Conservation (phyloP, 345 rosid species). For the Geranium brycei region DNA sequence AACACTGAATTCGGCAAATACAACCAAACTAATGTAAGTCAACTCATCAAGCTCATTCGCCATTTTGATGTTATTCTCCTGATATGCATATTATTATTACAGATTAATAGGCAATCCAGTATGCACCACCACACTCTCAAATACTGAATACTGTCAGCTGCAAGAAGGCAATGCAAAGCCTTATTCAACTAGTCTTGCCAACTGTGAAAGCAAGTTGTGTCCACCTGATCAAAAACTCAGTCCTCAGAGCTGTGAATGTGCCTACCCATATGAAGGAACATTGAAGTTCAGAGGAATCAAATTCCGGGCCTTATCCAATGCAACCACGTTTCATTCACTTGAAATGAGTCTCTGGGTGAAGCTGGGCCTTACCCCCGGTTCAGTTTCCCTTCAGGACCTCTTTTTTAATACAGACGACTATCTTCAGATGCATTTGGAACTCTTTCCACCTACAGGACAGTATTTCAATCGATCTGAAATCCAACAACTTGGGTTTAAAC, state of each 20-base stretch:
- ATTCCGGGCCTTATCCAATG: slow-evolving; percentile 61
- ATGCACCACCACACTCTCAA: slow-evolving; percentile 44
- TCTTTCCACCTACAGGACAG: slow-evolving; percentile 52
- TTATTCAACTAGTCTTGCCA: slow-evolving; percentile 64
- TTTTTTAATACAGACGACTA: slow-evolving; percentile 77
- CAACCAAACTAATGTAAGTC: slow-evolving; percentile 51
- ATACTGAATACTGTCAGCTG: slow-evolving; percentile 59
- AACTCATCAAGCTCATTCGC: slow-evolving; percentile 3
- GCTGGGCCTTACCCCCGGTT: slow-evolving; percentile 65
- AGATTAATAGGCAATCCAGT: slow-evolving; percentile 89
- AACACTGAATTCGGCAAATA: slow-evolving; percentile 39
- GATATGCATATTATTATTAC: slow-evolving; percentile 10
- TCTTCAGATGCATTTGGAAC: slow-evolving; percentile 67
- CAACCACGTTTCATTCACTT: slow-evolving; percentile 45
- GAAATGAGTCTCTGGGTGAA: slow-evolving; percentile 76
- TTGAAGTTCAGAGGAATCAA: slow-evolving; percentile 64
- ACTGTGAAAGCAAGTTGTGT: slow-evolving; percentile 55
- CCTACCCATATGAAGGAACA: slow-evolving; percentile 78
- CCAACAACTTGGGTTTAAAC: slow-evolving; percentile 57
- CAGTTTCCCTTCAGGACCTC: slow-evolving; percentile 69
- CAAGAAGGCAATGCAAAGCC: slow-evolving; percentile 41
- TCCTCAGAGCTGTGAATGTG: slow-evolving; percentile 90
- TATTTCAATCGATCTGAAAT: slow-evolving; percentile 55
- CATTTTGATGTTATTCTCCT: neutral
- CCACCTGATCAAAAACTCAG: slow-evolving; percentile 58